Evolutionary conservation across 2,329 filamentous ascomycete genomes (phyloP), one percentile per base, ranked within the genome.

Genomic region (Ustulina deusta): DNA sequence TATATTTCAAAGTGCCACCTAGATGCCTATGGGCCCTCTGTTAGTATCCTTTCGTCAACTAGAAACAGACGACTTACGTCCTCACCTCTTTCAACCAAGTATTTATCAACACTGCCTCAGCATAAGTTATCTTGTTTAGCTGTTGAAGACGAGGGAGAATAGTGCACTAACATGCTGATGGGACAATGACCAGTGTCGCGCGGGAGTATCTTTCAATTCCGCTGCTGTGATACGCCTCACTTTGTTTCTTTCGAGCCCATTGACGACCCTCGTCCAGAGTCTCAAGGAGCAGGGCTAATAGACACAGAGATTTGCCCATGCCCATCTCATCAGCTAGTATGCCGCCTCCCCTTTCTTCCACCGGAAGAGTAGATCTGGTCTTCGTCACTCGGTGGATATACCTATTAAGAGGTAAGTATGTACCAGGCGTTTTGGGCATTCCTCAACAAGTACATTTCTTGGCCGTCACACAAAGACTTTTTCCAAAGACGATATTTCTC

Each of bases 271-370:
- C 58, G 0, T 78, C 74, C 0, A 83, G 70, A 0, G 83, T 84
- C 17, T 78, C 78, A 3, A 83, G 73, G 22, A 87, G 80, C 0
- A 87, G 74, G 0, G 85, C 82, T 10, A 89, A 79, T 0, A 85
- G 82, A 1, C 84, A 84, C 6, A 88, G 78, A 0, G 86, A 84
- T 71, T 89, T 89, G 0, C 87, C 87, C 79, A 89, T 82, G 0
- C 87, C 87, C 86, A 89, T 89, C 65, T 89, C 86, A 71, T 89
- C 87, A 0, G 86, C 86, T 1, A 89, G 71, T n/a, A 89, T 84
- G 0, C 85, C 85, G 0, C 80, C 79, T 0, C 79, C 80, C 29
- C 59, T 77, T 63, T 81, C 79, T 2, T 79, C 74, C 0, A 77
- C 78, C 0, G 4, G 1, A 9, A 68, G 61, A 0, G 32, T 20